A percentile compares a stretch with the other conserved stretches of the same genome.
phyloP scores from a whole-genome alignment of 306 rosid species.

The Rosa multiflora region DNA sequence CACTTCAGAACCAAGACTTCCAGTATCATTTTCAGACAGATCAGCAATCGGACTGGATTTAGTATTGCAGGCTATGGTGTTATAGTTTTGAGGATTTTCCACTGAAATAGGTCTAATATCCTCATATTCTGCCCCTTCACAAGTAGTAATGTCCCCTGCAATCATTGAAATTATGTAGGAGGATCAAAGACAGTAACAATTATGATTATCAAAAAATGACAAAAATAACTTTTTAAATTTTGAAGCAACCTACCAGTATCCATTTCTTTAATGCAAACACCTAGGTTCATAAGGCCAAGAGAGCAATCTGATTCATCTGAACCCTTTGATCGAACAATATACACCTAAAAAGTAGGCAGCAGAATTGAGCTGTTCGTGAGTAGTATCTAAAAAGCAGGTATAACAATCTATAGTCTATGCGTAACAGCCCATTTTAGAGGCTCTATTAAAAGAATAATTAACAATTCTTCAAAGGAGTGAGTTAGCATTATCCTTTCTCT shows the following conservation, averaged over 20 bases:
- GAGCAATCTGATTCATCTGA: constrained; percentile 43
- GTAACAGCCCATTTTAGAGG: background rate
- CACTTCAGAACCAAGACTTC: constrained; percentile 22
- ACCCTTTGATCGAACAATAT: constrained; percentile 42
- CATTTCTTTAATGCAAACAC: constrained; percentile 14
- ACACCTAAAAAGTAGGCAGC: constrained; percentile 41
- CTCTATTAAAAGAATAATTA: background rate
- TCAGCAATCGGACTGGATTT: constrained; percentile 5
- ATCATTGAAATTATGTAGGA: background rate
- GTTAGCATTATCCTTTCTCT: no score
- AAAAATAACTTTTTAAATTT: constrained; percentile 1
- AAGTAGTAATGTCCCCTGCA: constrained; percentile 19
- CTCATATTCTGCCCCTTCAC: constrained; percentile 21
- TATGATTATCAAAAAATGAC: background rate
- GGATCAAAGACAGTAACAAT: no score
- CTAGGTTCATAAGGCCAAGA: constrained; percentile 36
- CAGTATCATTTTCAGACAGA: constrained; percentile 30
- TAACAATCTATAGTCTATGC: background rate
- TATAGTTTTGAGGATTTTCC: background rate
- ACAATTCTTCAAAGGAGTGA: no score
- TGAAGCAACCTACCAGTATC: constrained; percentile 28
- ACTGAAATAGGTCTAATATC: constrained; percentile 8
- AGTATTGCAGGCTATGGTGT: background rate
- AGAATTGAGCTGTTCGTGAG: background rate
- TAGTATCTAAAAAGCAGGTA: background rate